Evolutionary conservation across 441 rosid genomes (phyloP).

Genomic region (Erysimum pusillum): DNA sequence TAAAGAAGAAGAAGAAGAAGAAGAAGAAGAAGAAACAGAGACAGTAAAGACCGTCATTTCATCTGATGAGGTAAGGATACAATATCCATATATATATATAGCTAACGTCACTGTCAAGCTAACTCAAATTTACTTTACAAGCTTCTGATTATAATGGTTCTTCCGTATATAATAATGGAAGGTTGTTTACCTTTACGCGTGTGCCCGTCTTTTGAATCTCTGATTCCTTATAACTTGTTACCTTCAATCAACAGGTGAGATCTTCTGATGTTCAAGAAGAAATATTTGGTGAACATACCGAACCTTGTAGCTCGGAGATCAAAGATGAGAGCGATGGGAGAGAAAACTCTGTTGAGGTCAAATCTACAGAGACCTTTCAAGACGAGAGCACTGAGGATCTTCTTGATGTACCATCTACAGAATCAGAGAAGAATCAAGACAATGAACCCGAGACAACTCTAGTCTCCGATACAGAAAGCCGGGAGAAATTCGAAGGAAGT

Average conservation of each 20-base stretch:
- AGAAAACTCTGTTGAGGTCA: conserved; percentile 41
- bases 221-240: background rate
- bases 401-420: conserved; percentile 24
- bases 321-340: conserved; percentile 43
- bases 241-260: conserved; percentile 18
- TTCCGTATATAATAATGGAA: background rate
- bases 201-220: background rate
- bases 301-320: conserved; percentile 20
- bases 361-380: conserved; percentile 13
- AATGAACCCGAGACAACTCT: conserved; percentile 30
- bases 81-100: too few species aligned
- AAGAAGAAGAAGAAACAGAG: conserved; percentile 49
- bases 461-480: background rate
- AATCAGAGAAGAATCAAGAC: background rate
- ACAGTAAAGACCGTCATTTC: conserved; percentile 40
- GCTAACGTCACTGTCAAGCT: too few species aligned
- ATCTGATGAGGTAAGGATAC: conserved; percentile 66
- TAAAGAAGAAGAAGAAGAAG: conserved; percentile 47
- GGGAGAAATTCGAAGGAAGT: background rate
- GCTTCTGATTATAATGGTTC: background rate
- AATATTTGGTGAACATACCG: conserved; percentile 11
- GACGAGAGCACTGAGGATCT: conserved; percentile 6
- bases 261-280: conserved; percentile 27
- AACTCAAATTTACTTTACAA: too few species aligned
- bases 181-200: background rate